A percentile compares a stretch with the other conserved stretches of the same genome.
Conservation (phyloP, 768 basidiomycete genomes). For the Pisolithus tinctorius region DNA sequence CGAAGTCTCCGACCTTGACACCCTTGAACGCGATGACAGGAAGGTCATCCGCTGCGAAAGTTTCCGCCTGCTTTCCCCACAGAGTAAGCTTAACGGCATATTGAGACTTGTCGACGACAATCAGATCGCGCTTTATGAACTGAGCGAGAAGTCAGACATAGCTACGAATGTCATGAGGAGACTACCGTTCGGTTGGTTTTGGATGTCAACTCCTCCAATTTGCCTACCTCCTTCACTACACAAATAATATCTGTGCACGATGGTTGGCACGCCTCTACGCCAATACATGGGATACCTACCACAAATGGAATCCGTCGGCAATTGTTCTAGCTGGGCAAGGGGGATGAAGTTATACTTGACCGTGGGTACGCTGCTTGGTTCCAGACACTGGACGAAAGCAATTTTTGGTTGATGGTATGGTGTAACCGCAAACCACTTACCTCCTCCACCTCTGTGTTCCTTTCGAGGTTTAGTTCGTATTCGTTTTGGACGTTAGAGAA, state of each 20-base stretch:
- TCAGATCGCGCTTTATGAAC: constrained; percentile 87
- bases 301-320: constrained; percentile 75
- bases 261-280: not conserved
- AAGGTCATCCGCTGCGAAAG: constrained; percentile 49
- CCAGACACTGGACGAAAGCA: constrained; percentile 58
- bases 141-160: constrained; percentile 24
- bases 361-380: constrained; percentile 66
- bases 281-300: constrained; percentile 42
- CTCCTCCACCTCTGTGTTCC: constrained; percentile 79
- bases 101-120: constrained; percentile 76
- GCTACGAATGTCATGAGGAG: not conserved
- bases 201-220: constrained; percentile 64
- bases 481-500: constrained; percentile 87
- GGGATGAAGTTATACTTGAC: constrained; percentile 79
- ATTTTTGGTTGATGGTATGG: constrained; percentile 5
- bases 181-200: constrained; percentile 63
- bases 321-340: constrained; percentile 52
- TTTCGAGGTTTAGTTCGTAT: constrained; percentile 87
- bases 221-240: constrained; percentile 72
- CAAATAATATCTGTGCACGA: constrained; percentile 70
- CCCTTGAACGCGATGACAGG: constrained; percentile 92
- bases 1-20: constrained; percentile 88
- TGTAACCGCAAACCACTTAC: constrained; percentile 31
- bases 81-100: constrained; percentile 80
- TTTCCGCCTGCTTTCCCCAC: constrained; percentile 95